Conservation (phyloP, 768 basidiomycete species). For the Rhizopogon vesiculosus region DNA sequence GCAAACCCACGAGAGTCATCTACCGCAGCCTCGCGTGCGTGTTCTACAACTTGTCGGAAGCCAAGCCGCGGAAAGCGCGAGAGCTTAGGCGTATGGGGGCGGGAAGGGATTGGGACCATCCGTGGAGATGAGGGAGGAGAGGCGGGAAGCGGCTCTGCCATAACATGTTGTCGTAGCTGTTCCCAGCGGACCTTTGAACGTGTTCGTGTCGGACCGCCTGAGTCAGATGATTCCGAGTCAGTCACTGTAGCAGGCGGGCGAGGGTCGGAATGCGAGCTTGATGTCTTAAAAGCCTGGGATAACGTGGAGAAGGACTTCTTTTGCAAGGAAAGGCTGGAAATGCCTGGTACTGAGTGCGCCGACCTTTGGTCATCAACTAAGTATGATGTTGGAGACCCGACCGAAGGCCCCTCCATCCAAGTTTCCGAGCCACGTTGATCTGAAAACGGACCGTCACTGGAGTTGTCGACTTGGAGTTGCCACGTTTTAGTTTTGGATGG, state of each 20-base stretch:
- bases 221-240: background rate
- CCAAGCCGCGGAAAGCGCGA: slow-evolving; percentile 48
- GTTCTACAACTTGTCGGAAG: slow-evolving; percentile 63
- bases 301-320: slow-evolving; percentile 8
- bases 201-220: slow-evolving; percentile 9
- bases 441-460: background rate
- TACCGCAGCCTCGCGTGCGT: slow-evolving; percentile 45
- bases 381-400: slow-evolving; percentile 2
- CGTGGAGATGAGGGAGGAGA: slow-evolving; percentile 13
- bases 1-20: slow-evolving; percentile 49
- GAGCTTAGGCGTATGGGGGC: slow-evolving; percentile 41
- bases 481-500: background rate
- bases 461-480: background rate
- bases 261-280: background rate
- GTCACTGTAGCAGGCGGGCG: background rate
- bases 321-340: background rate
- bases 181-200: slow-evolving; percentile 48
- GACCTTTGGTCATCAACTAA: background rate
- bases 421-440: background rate
- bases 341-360: background rate
- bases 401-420: slow-evolving; percentile 5
- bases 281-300: slow-evolving; percentile 4
- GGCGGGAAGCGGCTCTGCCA: slow-evolving; percentile 25
- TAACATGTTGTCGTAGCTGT: slow-evolving; percentile 48
- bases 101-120: slow-evolving; percentile 6